A percentile compares a stretch with the other conserved stretches of the same genome.
These are phyloP conservation scores for Closterium sp. DNA, from an alignment of 139 green algal species.

Conservation along the genomic window DNA sequence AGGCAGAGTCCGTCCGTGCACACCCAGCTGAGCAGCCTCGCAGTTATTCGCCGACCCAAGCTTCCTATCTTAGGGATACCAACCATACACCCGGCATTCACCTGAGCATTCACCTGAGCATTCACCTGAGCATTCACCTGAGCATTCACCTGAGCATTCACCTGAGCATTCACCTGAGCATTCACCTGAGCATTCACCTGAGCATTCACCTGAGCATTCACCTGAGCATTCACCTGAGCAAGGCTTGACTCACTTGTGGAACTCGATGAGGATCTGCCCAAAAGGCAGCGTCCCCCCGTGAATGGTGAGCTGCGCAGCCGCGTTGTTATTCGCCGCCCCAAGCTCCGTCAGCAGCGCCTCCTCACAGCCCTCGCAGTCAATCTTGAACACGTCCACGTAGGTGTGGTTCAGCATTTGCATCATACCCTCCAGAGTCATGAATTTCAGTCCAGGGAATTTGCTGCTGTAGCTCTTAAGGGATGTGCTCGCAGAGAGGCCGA, in stretches of 20 bases:
- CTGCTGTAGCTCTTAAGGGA: neutral
- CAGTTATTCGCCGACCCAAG: neutral
- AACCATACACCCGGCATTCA: no score
- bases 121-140: no score
- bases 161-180: no score
- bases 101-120: no score
- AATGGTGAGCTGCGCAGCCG: neutral
- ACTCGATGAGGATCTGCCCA: neutral
- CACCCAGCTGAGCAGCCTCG: neutral
- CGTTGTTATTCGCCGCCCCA: neutral
- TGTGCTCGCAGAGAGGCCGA: neutral
- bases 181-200: no score
- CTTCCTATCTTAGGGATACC: no score
- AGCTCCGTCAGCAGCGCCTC: neutral
- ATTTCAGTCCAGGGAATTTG: neutral
- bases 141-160: no score
- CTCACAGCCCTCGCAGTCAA: constrained; percentile 8
- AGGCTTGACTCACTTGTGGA: neutral
- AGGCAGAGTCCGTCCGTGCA: neutral
- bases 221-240: no score
- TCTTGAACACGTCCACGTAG: constrained; percentile 7
- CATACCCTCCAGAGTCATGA: neutral
- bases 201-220: no score
- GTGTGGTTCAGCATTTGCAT: neutral
- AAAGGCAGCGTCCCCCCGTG: neutral